Conservation (phyloP, 2,329 filamentous ascomycete genomes). For the Ceratocystis eucalypticola region DNA sequence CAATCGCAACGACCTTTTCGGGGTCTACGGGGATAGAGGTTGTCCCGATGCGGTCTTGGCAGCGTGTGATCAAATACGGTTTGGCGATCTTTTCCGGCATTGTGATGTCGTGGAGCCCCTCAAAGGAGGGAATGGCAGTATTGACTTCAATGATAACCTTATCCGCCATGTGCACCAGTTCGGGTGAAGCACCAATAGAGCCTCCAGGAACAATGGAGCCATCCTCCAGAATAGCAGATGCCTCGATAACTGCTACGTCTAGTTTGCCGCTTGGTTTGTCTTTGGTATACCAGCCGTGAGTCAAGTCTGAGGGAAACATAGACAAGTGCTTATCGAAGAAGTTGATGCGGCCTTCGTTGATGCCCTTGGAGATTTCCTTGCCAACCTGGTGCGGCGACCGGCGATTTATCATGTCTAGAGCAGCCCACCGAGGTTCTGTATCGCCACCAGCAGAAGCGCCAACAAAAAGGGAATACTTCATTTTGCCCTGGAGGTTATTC, state of each 20-base stretch:
- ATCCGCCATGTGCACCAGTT: constrained; percentile 80
- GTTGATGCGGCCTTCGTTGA: constrained; percentile 76
- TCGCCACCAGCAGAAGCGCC: constrained; percentile 81
- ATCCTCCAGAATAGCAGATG: constrained; percentile 74
- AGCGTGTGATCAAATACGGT: constrained; percentile 72
- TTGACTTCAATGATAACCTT: constrained; percentile 92
- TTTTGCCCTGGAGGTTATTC: constrained; percentile 68
- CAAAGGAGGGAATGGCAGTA: constrained; percentile 69
- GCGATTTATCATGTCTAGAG: constrained; percentile 77
- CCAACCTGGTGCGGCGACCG: constrained; percentile 78
- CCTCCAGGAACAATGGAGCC: constrained; percentile 81
- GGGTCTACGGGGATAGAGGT: constrained; percentile 73
- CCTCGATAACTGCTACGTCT: constrained; percentile 76
- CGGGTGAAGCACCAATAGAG: constrained; percentile 71
- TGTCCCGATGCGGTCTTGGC: constrained; percentile 75
- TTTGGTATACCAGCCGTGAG: constrained; percentile 72
- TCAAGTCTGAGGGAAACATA: constrained; percentile 80
- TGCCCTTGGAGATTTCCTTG: constrained; percentile 79
- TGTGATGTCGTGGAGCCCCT: constrained; percentile 82
- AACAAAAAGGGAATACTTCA: constrained; percentile 78
- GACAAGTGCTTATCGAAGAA: constrained; percentile 91
- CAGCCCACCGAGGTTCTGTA: constrained; percentile 86
- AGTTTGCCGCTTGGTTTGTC: constrained; percentile 60
- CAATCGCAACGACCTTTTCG: constrained; percentile 68
- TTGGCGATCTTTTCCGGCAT: constrained; percentile 74